Evolutionary conservation across 495 filamentous ascomycete genomes (phyloP).

Genomic region (Penicillium turbatum): DNA sequence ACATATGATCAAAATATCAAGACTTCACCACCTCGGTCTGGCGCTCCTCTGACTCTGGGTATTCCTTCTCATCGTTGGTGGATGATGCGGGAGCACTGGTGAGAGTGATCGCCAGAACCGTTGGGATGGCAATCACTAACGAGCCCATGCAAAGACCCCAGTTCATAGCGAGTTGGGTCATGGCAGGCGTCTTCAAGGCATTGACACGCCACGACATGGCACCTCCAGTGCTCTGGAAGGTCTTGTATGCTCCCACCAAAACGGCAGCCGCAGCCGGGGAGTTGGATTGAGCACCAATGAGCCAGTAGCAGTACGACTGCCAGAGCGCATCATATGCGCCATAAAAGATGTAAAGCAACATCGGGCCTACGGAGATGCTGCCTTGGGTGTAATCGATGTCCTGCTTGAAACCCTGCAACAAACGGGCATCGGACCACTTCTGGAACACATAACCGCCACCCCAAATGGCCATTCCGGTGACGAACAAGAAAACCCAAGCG

Average conservation of each 20-base stretch:
- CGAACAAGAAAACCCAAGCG: slow-evolving; percentile 45
- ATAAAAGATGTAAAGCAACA: slow-evolving; percentile 54
- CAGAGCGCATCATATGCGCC: slow-evolving; percentile 50
- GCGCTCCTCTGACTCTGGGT: neutral
- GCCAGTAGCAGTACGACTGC: slow-evolving; percentile 82
- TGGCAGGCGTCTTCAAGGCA: slow-evolving; percentile 55
- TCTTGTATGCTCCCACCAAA: slow-evolving; percentile 87
- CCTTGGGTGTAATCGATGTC: slow-evolving; percentile 37
- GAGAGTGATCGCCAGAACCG: slow-evolving; percentile 48
- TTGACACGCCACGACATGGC: slow-evolving; percentile 80
- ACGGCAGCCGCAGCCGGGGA: slow-evolving; percentile 81
- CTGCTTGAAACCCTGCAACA: slow-evolving; percentile 30
- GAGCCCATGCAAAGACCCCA: slow-evolving; percentile 66
- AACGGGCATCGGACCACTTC: slow-evolving; percentile 33
- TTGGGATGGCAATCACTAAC: slow-evolving; percentile 64
- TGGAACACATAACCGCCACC: slow-evolving; percentile 53
- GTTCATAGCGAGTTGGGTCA: slow-evolving; percentile 50
- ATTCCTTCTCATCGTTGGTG: neutral
- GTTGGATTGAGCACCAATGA: slow-evolving; percentile 82
- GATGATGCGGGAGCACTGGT: slow-evolving; percentile 17
- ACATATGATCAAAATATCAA: neutral
- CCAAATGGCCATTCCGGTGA: slow-evolving; percentile 48
- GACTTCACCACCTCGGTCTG: slow-evolving; percentile 2
- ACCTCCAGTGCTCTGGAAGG: slow-evolving; percentile 83
- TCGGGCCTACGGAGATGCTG: slow-evolving; percentile 41